A percentile compares a stretch with the other conserved stretches of the same genome.
Evolutionary conservation across 768 basidiomycete genomes (phyloP).

Genomic region (Mycena haematopus): DNA sequence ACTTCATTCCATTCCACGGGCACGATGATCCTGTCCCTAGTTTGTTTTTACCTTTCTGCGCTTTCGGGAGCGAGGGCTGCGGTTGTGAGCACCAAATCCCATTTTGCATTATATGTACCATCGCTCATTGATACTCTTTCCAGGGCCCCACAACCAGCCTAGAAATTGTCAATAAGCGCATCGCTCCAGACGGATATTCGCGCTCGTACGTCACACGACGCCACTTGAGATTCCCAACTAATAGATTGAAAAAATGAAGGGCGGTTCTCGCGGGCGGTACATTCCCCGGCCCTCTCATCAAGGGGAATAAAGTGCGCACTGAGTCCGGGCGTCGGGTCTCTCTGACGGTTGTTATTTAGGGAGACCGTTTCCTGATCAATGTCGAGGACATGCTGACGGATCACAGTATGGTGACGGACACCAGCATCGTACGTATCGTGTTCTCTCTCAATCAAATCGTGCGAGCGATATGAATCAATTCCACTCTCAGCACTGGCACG

Average conservation of each 20-base stretch:
- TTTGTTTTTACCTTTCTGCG: too few relatives aligned
- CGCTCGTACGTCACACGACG: neutral
- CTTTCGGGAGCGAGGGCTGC: too few relatives aligned
- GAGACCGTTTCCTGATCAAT: constrained; percentile 37
- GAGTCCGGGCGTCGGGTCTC: too few relatives aligned
- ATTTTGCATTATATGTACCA: too few relatives aligned
- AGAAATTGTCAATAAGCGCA: constrained; percentile 4
- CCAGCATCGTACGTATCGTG: constrained; percentile 42
- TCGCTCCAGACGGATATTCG: constrained; percentile 9
- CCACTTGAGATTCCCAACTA: constrained; percentile 2
- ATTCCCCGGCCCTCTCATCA: constrained; percentile 29
- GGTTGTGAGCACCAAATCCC: too few relatives aligned
- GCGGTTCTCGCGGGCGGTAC: neutral
- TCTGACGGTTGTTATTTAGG: constrained; percentile 17
- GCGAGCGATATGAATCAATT: too few relatives aligned
- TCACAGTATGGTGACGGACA: constrained; percentile 28
- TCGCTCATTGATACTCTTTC: too few relatives aligned
- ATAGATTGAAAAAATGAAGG: neutral
- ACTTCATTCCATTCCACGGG: too few relatives aligned
- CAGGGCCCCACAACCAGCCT: constrained; percentile 3
- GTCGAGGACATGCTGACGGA: constrained; percentile 48
- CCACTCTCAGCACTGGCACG: constrained; percentile 34
- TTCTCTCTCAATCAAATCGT: neutral
- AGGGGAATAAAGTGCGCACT: constrained; percentile 23
- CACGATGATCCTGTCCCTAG: too few relatives aligned